Conservation (phyloP, 163 green algal genomes). For the Scenedesmus sp. region DNA sequence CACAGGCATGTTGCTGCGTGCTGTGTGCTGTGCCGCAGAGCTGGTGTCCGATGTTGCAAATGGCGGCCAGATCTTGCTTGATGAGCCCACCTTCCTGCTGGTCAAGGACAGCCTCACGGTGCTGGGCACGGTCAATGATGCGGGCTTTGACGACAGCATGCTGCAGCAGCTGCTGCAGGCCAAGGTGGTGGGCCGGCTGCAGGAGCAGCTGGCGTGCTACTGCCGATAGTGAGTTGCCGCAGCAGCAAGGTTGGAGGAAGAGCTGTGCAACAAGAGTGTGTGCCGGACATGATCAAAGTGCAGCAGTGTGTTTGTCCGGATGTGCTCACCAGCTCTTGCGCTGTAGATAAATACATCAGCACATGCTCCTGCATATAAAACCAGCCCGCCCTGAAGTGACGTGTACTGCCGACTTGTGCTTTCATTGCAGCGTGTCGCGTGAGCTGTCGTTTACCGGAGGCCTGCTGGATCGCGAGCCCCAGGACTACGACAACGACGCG, state of each 20-base stretch:
- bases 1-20: not conserved
- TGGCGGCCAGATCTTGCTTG: constrained; percentile 33
- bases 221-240: not conserved
- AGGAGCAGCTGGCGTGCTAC: constrained; percentile 17
- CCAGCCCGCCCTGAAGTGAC: too few relatives aligned
- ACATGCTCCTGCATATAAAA: too few relatives aligned
- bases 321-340: not conserved
- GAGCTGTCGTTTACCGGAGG: not conserved
- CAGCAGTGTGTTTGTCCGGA: not conserved
- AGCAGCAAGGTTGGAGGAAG: not conserved
- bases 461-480: not conserved
- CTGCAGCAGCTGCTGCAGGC: constrained; percentile 43
- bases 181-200: constrained; percentile 28
- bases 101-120: constrained; percentile 51
- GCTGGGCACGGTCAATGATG: constrained; percentile 49
- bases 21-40: not conserved
- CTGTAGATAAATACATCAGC: too few relatives aligned
- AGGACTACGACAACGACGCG: constrained; percentile 28
- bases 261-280: not conserved
- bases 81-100: constrained; percentile 39
- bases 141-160: constrained; percentile 39
- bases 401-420: not conserved
- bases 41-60: constrained; percentile 33
- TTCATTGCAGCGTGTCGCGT: not conserved
- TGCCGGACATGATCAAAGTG: not conserved